Conservation (phyloP, 495 filamentous ascomycete species). For the Podospora anserina region DNA sequence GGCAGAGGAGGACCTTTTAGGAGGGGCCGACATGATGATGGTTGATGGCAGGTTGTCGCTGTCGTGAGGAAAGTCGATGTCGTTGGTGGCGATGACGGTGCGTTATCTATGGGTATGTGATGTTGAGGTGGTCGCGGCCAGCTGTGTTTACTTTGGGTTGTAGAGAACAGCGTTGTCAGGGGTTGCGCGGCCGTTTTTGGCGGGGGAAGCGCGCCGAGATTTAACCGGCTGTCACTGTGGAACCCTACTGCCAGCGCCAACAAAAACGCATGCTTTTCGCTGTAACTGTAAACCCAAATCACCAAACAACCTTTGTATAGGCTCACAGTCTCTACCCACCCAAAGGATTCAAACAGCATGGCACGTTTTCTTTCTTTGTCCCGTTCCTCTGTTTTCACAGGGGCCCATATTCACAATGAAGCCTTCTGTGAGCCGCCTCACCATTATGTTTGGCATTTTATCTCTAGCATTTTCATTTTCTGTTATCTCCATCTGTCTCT, state of each 20-base stretch:
- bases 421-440: background rate
- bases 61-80: background rate
- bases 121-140: background rate
- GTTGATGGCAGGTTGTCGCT: background rate
- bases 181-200: constrained; percentile 19
- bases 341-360: background rate
- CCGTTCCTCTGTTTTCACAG: background rate
- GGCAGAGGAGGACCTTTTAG: background rate
- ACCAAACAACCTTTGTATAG: background rate
- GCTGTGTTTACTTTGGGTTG: constrained; percentile 21
- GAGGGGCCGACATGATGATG: background rate
- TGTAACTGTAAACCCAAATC: too few relatives aligned
- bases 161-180: constrained; percentile 25
- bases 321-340: background rate
- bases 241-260: too few relatives aligned
- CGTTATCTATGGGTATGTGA: background rate
- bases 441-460: background rate
- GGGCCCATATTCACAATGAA: background rate
- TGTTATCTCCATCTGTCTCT: too few relatives aligned
- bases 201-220: constrained; percentile 13
- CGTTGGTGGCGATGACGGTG: background rate
- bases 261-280: too few relatives aligned
- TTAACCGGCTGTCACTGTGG: background rate
- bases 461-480: background rate
- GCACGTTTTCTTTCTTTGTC: background rate